Evolutionary conservation across 2,329 filamentous ascomycete species (phyloP).

Genomic region (Sarocladiaceae sp.): DNA sequence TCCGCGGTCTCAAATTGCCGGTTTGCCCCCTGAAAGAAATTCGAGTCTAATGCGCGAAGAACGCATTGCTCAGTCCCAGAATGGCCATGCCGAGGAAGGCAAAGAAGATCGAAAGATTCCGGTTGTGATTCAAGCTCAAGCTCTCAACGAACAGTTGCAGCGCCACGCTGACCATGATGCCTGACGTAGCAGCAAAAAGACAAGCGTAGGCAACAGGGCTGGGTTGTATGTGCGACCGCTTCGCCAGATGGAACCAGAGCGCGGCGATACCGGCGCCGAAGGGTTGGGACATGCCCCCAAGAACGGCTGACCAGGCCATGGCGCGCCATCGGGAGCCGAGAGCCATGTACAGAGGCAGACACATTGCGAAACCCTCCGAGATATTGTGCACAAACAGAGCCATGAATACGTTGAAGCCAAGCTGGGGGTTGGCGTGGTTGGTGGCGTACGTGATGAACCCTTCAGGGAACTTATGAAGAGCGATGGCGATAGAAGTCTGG

Average conservation of each 20-base stretch:
- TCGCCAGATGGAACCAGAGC: slow-evolving; percentile 73
- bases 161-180: slow-evolving; percentile 93
- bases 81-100: slow-evolving; percentile 83
- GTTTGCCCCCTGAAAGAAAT: background rate
- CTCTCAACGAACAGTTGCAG: slow-evolving; percentile 85
- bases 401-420: slow-evolving; percentile 90
- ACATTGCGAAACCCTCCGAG: slow-evolving; percentile 92
- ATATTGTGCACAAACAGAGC: slow-evolving; percentile 98
- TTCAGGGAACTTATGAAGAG: slow-evolving; percentile 90
- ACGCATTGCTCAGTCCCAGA: slow-evolving; percentile 75
- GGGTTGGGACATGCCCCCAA: slow-evolving; percentile 85
- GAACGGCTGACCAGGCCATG: slow-evolving; percentile 74
- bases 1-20: background rate
- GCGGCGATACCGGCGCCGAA: slow-evolving; percentile 78
- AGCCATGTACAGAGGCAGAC: slow-evolving; percentile 86
- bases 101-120: slow-evolving; percentile 70
- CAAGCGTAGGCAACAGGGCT: slow-evolving; percentile 62
- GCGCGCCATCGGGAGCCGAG: slow-evolving; percentile 73
- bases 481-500: slow-evolving; percentile 91
- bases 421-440: slow-evolving; percentile 84
- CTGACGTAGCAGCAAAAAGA: slow-evolving; percentile 84
- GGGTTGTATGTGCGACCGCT: slow-evolving; percentile 41
- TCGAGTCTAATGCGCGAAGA: slow-evolving; percentile 41
- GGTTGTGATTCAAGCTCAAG: slow-evolving; percentile 72
- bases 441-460: slow-evolving; percentile 89